A percentile compares a stretch with the other conserved stretches of the same genome.
Conservation (phyloP, 2,329 filamentous ascomycete species). For the Aspergillus nomiae region DNA sequence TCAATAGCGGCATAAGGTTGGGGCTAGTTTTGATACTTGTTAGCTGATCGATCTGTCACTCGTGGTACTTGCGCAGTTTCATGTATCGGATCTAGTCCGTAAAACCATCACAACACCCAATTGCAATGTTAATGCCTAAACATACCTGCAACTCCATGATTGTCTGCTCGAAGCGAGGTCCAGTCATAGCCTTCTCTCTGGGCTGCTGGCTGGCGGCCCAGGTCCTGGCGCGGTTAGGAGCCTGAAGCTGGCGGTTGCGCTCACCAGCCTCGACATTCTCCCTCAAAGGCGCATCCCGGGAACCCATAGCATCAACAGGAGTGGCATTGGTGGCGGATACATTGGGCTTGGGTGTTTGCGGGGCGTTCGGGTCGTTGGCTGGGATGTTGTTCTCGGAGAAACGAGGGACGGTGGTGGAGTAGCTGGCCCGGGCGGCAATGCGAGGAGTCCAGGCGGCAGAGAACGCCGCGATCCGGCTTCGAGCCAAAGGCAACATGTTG, state of each 20-base stretch:
- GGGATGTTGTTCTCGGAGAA: conserved; percentile 44
- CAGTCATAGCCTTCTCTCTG: conserved; percentile 81
- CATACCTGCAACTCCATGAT: conserved; percentile 88
- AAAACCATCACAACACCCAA: background rate
- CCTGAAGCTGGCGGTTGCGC: conserved; percentile 66
- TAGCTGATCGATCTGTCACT: background rate
- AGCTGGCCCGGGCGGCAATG: conserved; percentile 37
- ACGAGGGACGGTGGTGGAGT: conserved; percentile 47
- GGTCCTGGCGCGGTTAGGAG: conserved; percentile 77
- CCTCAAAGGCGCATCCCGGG: conserved; percentile 56
- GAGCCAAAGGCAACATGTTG: conserved; percentile 49
- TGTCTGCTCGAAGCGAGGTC: conserved; percentile 95
- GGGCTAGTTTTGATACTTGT: conserved; percentile 59
- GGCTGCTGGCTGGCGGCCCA: conserved; percentile 89
- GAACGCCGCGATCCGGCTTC: conserved; percentile 50
- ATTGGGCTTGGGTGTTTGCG: conserved; percentile 51
- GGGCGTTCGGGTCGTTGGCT: conserved; percentile 61
- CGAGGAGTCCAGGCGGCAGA: conserved; percentile 40
- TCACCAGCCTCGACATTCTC: conserved; percentile 60
- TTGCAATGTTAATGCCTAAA: conserved; percentile 3
- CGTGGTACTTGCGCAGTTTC: background rate
- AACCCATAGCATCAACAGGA: conserved; percentile 51
- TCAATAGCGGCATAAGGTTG: conserved; percentile 88
- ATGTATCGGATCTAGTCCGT: background rate
- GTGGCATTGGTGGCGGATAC: conserved; percentile 64